A percentile compares a stretch with the other conserved stretches of the same genome.
Evolutionary conservation across 1,139 yeast genomes (phyloP).

Genomic region (Taphrina sp.): DNA sequence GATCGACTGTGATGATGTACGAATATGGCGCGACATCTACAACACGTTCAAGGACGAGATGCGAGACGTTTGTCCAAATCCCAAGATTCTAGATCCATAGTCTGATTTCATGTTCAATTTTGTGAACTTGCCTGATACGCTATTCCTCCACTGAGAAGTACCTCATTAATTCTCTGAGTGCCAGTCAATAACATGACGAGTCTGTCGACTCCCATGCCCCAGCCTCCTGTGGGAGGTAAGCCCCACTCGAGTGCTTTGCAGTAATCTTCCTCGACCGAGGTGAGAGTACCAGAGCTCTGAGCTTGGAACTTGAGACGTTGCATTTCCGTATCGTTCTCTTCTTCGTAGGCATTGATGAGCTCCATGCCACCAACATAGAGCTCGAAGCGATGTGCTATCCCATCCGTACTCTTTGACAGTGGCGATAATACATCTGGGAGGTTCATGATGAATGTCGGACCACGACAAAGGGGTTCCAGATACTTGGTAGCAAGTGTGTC

Average conservation of each 20-base stretch:
- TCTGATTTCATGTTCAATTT: neutral
- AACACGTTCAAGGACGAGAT: constrained; percentile 7
- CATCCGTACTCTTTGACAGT: constrained; percentile 63
- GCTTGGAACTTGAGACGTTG: constrained; percentile 61
- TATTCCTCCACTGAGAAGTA: constrained; percentile 76
- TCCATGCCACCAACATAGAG: constrained; percentile 77
- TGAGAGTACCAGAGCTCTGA: constrained; percentile 61
- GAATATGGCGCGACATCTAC: constrained; percentile 9
- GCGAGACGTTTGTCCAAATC: constrained; percentile 14
- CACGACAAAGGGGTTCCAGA: constrained; percentile 59
- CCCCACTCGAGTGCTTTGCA: constrained; percentile 83
- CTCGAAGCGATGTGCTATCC: constrained; percentile 72
- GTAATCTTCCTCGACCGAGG: constrained; percentile 71
- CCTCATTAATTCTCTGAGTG: constrained; percentile 68
- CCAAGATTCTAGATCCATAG: constrained; percentile 6
- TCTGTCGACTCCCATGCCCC: constrained; percentile 94
- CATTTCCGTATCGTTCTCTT: constrained; percentile 78
- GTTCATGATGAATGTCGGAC: constrained; percentile 73
- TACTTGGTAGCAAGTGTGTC: constrained; percentile 63
- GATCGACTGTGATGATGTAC: constrained; percentile 8
- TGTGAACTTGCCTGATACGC: constrained; percentile 48
- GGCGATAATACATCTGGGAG: constrained; percentile 89
- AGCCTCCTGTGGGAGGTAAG: constrained; percentile 96
- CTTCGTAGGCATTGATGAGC: constrained; percentile 91
- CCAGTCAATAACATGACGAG: constrained; percentile 74